Evolutionary conservation across 176 grass and related monocot species (phyloP).

Genomic region (Phoenix roebelenii): DNA sequence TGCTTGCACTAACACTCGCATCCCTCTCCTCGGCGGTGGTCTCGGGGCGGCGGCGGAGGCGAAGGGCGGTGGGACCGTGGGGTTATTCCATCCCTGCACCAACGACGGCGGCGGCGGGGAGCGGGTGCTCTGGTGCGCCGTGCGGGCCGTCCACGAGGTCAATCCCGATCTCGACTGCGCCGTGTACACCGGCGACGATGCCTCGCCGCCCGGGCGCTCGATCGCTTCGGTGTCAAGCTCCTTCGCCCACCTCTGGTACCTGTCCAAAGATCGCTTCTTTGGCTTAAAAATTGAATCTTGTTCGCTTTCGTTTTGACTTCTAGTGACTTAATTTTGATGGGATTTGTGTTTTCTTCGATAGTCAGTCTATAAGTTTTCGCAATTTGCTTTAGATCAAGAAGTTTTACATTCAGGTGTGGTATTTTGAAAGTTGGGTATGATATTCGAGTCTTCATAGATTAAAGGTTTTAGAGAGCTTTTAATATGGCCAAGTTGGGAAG

Average conservation of each 20-base stretch:
- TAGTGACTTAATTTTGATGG: no score
- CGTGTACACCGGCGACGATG: constrained; percentile 76
- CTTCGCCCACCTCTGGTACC: constrained; percentile 52
- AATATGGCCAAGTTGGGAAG: no score
- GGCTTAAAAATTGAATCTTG: background rate
- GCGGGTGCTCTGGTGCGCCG: constrained; percentile 89
- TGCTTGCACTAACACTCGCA: background rate
- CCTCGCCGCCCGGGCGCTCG: constrained; percentile 43
- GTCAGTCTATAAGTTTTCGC: no score
- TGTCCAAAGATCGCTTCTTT: no score
- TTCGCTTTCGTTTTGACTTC: background rate
- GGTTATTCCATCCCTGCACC: constrained; percentile 93
- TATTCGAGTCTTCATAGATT: no score
- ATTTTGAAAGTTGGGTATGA: no score
- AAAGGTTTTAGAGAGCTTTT: no score
- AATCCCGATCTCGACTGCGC: constrained; percentile 50
- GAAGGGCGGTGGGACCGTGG: constrained; percentile 23
- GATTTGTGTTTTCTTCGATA: no score
- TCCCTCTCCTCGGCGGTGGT: constrained; percentile 10
- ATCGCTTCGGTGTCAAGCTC: constrained; percentile 68
- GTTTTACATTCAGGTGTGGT: no score
- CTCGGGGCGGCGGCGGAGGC: constrained; percentile 2
- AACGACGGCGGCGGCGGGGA: constrained; percentile 91
- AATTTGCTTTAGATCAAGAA: no score
- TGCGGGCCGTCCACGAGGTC: constrained; percentile 69